Evolutionary conservation across 106 monocot species (phyloP).

Genomic region (Triglochin maritima): DNA sequence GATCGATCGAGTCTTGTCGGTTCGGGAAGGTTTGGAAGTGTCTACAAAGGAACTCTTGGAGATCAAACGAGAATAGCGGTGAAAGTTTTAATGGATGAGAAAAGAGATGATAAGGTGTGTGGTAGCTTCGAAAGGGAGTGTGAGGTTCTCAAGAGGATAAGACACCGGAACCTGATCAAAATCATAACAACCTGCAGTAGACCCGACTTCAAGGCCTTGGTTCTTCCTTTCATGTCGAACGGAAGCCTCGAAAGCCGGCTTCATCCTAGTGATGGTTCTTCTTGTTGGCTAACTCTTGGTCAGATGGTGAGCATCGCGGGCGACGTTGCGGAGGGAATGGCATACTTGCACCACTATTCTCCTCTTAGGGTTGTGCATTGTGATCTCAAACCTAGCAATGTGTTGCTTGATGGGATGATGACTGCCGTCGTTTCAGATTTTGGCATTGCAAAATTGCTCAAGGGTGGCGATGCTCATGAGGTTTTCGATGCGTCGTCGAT

Average conservation of each 20-base stretch:
- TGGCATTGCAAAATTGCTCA: conserved; percentile 64
- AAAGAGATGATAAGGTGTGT: conserved; percentile 9
- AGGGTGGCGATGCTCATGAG: conserved; percentile 18
- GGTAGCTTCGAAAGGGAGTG: conserved; percentile 78
- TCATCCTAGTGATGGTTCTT: conserved; percentile 5
- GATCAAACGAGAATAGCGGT: conserved; percentile 53
- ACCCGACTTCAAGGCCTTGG: conserved; percentile 80
- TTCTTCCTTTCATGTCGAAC: conserved; percentile 79
- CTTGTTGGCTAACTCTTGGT: conserved; percentile 18
- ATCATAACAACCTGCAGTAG: conserved; percentile 83
- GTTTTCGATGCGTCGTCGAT: conserved; percentile 9
- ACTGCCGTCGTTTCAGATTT: conserved; percentile 76
- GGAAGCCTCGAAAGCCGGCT: conserved; percentile 70
- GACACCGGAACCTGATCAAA: conserved; percentile 75
- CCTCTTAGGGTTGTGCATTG: conserved; percentile 74
- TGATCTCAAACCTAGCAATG: conserved; percentile 96
- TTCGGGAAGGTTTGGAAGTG: conserved; percentile 57
- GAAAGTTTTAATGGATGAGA: conserved; percentile 52
- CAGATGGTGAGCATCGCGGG: conserved; percentile 46
- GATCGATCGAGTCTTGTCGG: conserved; percentile 49
- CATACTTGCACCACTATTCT: conserved; percentile 81
- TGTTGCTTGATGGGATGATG: conserved; percentile 71
- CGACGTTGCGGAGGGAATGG: conserved; percentile 73
- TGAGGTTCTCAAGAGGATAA: conserved; percentile 54
- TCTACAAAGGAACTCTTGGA: conserved; percentile 48